Base-by-base conservation (phyloP, 768 basidiomycete species). In the Boletellus ananas region DNA sequence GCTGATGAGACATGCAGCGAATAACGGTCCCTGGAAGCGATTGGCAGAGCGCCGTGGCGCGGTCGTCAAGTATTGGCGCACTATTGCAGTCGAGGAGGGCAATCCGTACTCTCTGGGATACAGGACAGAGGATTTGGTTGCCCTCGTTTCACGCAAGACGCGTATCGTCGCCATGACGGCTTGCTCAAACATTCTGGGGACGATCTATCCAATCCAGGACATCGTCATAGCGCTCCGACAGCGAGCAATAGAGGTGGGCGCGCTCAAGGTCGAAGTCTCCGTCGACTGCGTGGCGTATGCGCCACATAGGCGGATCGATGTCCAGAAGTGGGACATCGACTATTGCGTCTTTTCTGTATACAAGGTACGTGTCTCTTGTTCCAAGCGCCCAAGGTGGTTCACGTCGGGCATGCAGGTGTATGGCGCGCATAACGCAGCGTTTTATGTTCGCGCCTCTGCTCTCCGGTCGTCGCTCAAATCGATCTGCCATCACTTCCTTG, bases 231-330 rank as follows among this genome's bases (percentile, higher is more conserved):
- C 79, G 3, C 69, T 82, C 9, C 66, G 85, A 13, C 70, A 68
- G 9, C 70, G 74, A 16, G 84, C 83, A 2, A 68, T 66, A 36
- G 72, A 74, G 17, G 70, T 76, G 45, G 83, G 85, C 21, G 74
- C 77, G 11, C 63, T 63, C 50, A 83, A 85, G 61, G 68, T 88
- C 25, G 82, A 90, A 64, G 72, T 89, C 13, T 79, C 76, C 1
- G 74, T 90, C 3, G 89, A 90, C 58, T 88, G 87, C 53, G 89
- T 90, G 3, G 87, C 87, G 3, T 89, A 85, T 56, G 85, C 85
- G 4, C 87, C 87, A 0, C 87, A 90, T 60, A 73, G 85, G 13
- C 66, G 70, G 48, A 80, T 90, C 27, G 82, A 90, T 56, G 87
- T 88, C 14, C 78, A 74, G 50, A 80, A 76, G 42, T 90, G 87